Evolutionary conservation across 176 grass and related monocot genomes (phyloP), one percentile per base, ranked within the genome.

Genomic region (Paspalum vaginatum): DNA sequence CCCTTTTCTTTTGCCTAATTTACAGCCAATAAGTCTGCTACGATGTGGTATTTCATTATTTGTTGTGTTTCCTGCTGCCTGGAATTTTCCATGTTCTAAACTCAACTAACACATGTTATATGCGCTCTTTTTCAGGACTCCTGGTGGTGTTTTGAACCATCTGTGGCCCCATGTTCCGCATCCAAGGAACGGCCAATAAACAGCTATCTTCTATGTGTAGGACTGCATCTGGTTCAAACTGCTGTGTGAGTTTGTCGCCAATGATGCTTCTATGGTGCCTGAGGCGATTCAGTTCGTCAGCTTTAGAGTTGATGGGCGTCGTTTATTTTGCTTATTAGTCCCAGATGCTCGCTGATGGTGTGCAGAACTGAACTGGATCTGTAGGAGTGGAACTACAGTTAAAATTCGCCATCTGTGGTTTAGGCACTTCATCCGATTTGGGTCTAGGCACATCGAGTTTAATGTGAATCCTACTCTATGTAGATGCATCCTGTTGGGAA

Each of bases 191-290:
- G 46, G 20, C 38, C 46, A 70, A 85, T 71, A 81, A 81, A 76
- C 70, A 72, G 78, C 39, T 85, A 65, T 63, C 83, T 81, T 70
- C 43, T 81, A 11, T 77, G 22, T 53, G 20, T 79, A 57, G 87
- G 71, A 39, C n/a, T 0, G 8, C 5, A 16, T 47, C 52, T 21
- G 8, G 67, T 58, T 72, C n/a, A 7, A 82, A 62, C 60, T 52
- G 70, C 42, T 37, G 17, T 24, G 53, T 52, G 61, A 59, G 53
- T 71, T 52, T 12, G n/a, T 61, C 61, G 52, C 75, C 52, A 2
- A 74, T 68, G 75, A 74, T 84, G 81, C 51, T 59, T 76, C 76
- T 68, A 41, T 53, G 71, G 73, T 70, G 79, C 79, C 56, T 87
- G 65, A 82, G 72, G 85, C 46, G 65, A 43, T 25, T 65, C 42